Evolutionary conservation across 768 basidiomycete species (phyloP).

Genomic region (Psilocybe cyanescens): DNA sequence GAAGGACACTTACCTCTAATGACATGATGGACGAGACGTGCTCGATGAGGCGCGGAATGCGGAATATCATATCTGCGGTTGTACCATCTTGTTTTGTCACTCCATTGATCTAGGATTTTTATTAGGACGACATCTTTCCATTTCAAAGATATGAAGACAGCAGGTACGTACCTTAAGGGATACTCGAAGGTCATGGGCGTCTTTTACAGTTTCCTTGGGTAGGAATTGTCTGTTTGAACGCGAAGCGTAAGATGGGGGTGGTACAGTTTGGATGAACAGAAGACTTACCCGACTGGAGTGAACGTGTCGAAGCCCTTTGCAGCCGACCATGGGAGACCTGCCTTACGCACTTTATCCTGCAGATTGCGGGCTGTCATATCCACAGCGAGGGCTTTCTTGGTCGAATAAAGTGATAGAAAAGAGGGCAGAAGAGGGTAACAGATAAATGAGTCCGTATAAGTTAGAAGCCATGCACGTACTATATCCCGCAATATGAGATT

Average conservation of each 20-base stretch:
- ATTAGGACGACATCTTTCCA: background rate
- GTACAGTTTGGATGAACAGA: background rate
- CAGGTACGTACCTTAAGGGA: slow-evolving; percentile 65
- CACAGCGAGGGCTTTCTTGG: slow-evolving; percentile 78
- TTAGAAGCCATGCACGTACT: slow-evolving; percentile 48
- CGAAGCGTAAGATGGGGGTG: background rate
- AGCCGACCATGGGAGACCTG: slow-evolving; percentile 96
- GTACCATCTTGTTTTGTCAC: slow-evolving; percentile 81
- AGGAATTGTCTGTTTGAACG: slow-evolving; percentile 66
- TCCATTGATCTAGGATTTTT: slow-evolving; percentile 72
- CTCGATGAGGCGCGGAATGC: slow-evolving; percentile 84
- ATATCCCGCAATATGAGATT: slow-evolving; percentile 88
- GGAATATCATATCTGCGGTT: slow-evolving; percentile 91
- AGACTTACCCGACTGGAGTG: slow-evolving; percentile 80
- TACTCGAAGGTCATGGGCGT: slow-evolving; percentile 78
- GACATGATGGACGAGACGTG: slow-evolving; percentile 97
- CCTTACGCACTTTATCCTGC: slow-evolving; percentile 91
- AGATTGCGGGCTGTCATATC: slow-evolving; percentile 97
- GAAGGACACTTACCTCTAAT: slow-evolving; percentile 66
- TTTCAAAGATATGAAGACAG: background rate
- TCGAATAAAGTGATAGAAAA: no score
- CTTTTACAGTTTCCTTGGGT: slow-evolving; percentile 66
- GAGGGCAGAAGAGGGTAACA: background rate
- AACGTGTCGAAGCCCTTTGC: slow-evolving; percentile 98
- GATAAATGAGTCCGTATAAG: background rate